A percentile compares a stretch with the other conserved stretches of the same genome.
phyloP scores from a whole-genome alignment of 345 rosid species.

The Kandelia obovata region DNA sequence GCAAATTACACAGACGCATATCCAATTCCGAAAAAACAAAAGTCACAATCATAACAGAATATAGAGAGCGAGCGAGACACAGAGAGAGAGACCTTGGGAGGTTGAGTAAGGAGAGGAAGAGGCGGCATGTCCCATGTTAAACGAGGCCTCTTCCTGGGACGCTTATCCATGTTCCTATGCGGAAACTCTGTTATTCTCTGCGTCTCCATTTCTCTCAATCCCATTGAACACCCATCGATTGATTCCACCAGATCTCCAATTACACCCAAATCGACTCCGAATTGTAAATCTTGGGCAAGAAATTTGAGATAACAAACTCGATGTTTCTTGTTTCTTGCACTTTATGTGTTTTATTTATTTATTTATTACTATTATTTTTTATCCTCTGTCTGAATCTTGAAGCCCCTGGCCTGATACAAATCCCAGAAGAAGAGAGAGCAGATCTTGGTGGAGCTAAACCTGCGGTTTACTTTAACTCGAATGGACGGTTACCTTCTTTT shows the following conservation, averaged over 20 bases:
- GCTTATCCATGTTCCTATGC: slow-evolving; percentile 53
- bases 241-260: neutral
- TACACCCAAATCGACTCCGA: neutral
- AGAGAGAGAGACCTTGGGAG: slow-evolving; percentile 36
- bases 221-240: neutral
- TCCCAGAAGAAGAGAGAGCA: neutral
- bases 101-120: slow-evolving; percentile 35
- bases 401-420: neutral
- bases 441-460: neutral
- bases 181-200: slow-evolving; percentile 62
- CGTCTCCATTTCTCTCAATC: slow-evolving; percentile 44
- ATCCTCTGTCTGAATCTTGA: neutral
- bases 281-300: neutral
- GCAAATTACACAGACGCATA: neutral
- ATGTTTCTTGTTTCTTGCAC: too few species aligned
- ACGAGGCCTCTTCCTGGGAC: slow-evolving; percentile 70
- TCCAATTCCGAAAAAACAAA: too few species aligned
- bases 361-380: neutral
- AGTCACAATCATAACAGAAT: too few species aligned
- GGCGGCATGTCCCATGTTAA: slow-evolving; percentile 68
- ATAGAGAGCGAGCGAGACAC: neutral
- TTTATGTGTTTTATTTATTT: too few species aligned
- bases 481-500: neutral
- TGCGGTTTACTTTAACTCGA: neutral
- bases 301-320: neutral